phyloP scores from a whole-genome alignment of 768 basidiomycete genomes.

The Kwoniella europaea region DNA sequence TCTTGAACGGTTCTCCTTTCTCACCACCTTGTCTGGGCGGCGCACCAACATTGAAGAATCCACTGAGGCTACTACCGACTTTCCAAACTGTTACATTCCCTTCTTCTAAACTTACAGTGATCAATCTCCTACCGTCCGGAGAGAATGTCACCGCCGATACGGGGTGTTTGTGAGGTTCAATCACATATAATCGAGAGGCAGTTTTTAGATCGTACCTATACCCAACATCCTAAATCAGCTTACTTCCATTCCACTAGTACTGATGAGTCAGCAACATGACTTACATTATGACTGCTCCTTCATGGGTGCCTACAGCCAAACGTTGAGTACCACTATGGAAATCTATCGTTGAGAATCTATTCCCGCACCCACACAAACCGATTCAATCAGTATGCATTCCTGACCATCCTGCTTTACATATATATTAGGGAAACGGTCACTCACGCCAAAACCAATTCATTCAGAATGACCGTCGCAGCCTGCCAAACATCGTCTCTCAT shows the following conservation, averaged over 20 bases:
- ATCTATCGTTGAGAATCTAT: conserved; percentile 88
- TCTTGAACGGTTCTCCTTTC: conserved; percentile 84
- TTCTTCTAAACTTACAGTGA: conserved; percentile 86
- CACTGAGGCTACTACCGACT: conserved; percentile 84
- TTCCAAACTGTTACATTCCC: conserved; percentile 90
- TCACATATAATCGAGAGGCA: conserved; percentile 88
- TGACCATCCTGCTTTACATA: neutral
- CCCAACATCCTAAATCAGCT: too few relatives aligned
- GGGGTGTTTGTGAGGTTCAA: conserved; percentile 84
- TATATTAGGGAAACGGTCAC: conserved; percentile 38
- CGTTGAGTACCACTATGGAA: conserved; percentile 87
- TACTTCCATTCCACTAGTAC: too few relatives aligned
- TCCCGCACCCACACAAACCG: neutral
- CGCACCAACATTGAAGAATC: conserved; percentile 84
- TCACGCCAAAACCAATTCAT: conserved; percentile 91
- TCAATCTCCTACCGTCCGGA: conserved; percentile 85
- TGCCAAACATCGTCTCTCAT: conserved; percentile 78
- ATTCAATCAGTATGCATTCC: neutral
- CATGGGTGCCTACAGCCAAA: conserved; percentile 88
- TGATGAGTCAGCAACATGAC: neutral
- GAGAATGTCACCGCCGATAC: conserved; percentile 88
- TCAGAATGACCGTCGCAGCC: conserved; percentile 90
- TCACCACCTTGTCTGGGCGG: conserved; percentile 84
- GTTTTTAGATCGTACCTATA: conserved; percentile 96
- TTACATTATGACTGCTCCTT: conserved; percentile 74